These are phyloP conservation scores for Amanita subjunquillea DNA, from an alignment of 768 basidiomycete species.

Conservation along the genomic window DNA sequence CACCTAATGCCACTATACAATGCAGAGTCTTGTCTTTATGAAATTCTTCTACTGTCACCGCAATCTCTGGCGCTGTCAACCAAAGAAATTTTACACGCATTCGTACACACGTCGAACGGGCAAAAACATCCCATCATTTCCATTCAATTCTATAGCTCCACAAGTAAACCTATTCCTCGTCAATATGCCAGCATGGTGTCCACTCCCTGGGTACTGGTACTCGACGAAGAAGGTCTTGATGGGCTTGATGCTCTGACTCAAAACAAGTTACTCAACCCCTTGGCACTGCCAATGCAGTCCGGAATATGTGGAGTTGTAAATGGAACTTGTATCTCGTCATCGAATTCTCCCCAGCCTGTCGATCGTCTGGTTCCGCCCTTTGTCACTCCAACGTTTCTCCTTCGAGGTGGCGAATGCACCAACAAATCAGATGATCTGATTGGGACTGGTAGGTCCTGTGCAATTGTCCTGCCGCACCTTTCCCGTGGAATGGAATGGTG, in stretches of 20 bases:
- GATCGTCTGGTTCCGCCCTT: constrained; percentile 55
- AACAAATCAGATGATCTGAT: background rate
- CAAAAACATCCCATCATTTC: constrained; percentile 20
- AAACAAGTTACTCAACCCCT: constrained; percentile 31
- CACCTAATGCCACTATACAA: constrained; percentile 30
- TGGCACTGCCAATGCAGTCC: constrained; percentile 20
- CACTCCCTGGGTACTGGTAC: constrained; percentile 41
- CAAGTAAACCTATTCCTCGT: constrained; percentile 22
- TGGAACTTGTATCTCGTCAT: constrained; percentile 21
- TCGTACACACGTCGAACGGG: background rate
- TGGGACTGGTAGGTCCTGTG: background rate
- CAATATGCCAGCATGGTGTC: constrained; percentile 22
- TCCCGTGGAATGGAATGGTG: background rate
- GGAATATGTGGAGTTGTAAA: constrained; percentile 8
- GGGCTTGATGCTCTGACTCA: constrained; percentile 21
- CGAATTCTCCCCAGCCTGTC: constrained; percentile 24
- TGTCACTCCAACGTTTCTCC: constrained; percentile 27
- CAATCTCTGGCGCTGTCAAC: constrained; percentile 23
- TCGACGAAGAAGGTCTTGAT: constrained; percentile 36
- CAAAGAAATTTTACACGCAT: background rate
- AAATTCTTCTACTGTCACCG: constrained; percentile 40
- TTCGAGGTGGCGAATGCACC: constrained; percentile 6
- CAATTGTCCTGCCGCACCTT: background rate
- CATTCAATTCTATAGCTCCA: constrained; percentile 13
- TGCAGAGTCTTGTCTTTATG: constrained; percentile 22